Conservation (phyloP, 2,329 filamentous ascomycete species). For the Sclerotiophoma versabilis region DNA sequence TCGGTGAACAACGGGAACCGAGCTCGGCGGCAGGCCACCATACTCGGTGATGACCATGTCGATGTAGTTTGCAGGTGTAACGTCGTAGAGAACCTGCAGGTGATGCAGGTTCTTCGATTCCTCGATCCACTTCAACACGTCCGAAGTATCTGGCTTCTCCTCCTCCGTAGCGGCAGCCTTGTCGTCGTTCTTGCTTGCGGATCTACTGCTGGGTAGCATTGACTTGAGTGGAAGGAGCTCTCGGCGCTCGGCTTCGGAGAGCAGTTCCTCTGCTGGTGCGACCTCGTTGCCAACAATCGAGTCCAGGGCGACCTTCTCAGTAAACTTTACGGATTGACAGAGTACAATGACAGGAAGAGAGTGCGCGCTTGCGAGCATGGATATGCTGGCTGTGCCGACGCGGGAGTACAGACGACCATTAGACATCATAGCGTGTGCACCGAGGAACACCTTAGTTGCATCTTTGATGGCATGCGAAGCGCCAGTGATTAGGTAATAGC, state of each 20-base stretch:
- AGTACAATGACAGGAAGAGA: slow-evolving; percentile 85
- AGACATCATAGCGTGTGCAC: slow-evolving; percentile 90
- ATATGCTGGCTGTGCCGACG: slow-evolving; percentile 84
- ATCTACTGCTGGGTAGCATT: slow-evolving; percentile 25
- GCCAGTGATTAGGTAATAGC: slow-evolving; percentile 82
- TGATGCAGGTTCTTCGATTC: slow-evolving; percentile 60
- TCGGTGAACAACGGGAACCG: slow-evolving; percentile 77
- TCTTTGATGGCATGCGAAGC: slow-evolving; percentile 76
- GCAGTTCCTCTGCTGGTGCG: slow-evolving; percentile 73
- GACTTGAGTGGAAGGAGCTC: slow-evolving; percentile 42
- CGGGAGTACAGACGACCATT: slow-evolving; percentile 91
- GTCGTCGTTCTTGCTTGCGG: slow-evolving; percentile 33
- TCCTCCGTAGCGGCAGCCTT: slow-evolving; percentile 28
- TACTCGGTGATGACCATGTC: slow-evolving; percentile 91
- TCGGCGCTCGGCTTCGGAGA: slow-evolving; percentile 46
- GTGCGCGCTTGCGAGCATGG: slow-evolving; percentile 78
- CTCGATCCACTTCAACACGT: slow-evolving; percentile 49
- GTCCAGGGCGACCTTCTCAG: slow-evolving; percentile 86
- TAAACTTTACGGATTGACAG: slow-evolving; percentile 95
- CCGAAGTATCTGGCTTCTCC: slow-evolving; percentile 29
- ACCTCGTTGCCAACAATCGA: slow-evolving; percentile 95
- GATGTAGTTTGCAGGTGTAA: slow-evolving; percentile 85
- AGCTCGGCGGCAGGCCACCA: slow-evolving; percentile 83
- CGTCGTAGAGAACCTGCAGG: slow-evolving; percentile 85
- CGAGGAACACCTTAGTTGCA: slow-evolving; percentile 78